Evolutionary conservation across 305 asterid genomes (phyloP).

Genomic region (Galium porrigens): DNA sequence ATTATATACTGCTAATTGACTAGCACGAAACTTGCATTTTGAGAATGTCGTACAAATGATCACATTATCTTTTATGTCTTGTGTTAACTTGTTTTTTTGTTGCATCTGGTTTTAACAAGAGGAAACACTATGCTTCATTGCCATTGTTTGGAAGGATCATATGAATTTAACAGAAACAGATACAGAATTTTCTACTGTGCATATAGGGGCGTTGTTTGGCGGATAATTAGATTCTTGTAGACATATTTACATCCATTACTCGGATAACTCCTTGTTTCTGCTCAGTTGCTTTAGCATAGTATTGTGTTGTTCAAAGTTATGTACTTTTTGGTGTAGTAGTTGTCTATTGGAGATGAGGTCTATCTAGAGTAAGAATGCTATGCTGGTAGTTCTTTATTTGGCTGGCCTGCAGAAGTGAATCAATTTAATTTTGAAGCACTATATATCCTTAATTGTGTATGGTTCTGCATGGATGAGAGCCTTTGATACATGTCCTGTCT

Average conservation of each 20-base stretch:
- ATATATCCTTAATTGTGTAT: background rate
- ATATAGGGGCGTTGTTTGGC: background rate
- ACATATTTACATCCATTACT: background rate
- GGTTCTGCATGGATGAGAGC: background rate
- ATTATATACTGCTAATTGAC: background rate
- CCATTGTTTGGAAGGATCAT: background rate
- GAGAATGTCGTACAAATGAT: background rate
- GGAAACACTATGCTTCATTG: background rate
- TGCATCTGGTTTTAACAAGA: background rate
- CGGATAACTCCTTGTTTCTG: background rate
- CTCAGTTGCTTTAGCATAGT: background rate
- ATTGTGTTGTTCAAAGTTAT: background rate
- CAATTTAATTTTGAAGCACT: background rate
- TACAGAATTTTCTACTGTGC: background rate
- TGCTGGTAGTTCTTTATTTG: background rate
- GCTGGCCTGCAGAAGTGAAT: background rate
- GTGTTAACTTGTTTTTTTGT: background rate
- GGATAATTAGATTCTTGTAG: background rate
- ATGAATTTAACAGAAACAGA: background rate
- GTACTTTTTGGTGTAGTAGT: background rate
- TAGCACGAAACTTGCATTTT: background rate
- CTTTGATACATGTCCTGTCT: background rate
- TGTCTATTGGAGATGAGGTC: background rate
- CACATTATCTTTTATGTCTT: background rate
- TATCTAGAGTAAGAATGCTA: background rate